Evolutionary conservation across 2,329 filamentous ascomycete genomes (phyloP), one percentile per base, ranked within the genome.

Genomic region (Macrophomina tecta): DNA sequence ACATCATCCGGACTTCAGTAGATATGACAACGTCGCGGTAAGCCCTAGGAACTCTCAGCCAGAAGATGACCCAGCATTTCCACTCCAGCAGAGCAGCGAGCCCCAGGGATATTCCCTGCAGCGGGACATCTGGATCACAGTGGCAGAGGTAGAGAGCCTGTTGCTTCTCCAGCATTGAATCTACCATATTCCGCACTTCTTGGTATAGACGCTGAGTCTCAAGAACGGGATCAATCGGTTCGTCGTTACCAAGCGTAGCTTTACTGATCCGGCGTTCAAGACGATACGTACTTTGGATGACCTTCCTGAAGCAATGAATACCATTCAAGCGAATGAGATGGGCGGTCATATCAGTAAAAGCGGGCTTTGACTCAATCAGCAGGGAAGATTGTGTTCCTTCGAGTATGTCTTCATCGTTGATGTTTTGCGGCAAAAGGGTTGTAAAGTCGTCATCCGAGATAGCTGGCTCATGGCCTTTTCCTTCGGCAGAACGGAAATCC

Each of bases 381-480:
- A 4, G 28, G 68, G 67, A 11, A 69, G 67, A 1, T 74, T 74
- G 3, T 75, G 74, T 11, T 18, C 76, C 77, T 42, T 78, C 75
- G 23, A 77, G 40, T 5, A 79, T 73, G 28, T 78, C 76, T 38
- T 78, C 76, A 23, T 79, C 77, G n/a, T 78, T 73, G 6, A 79
- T 72, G 58, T 79, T 78, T 8, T 75, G 73, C 23, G 77, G 77
- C 8, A 77, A 62, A 6, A 78, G 55, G 3, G 77, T 77, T 6
- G 77, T 79, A 53, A 77, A 79, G 52, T 76, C 75, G 23, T 78
- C 76, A 46, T 78, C 76, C 3, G 72, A 71, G 36, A 79, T 72
- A 40, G 72, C 74, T 7, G 76, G 76, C 51, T 79, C 77, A 61
- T 78, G 76, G 1, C 77, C 77, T 68, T 78, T 78, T 40, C 74